Evolutionary conservation across 2,329 filamentous ascomycete species (phyloP).

Genomic region (Pleurostoma richardsiae): DNA sequence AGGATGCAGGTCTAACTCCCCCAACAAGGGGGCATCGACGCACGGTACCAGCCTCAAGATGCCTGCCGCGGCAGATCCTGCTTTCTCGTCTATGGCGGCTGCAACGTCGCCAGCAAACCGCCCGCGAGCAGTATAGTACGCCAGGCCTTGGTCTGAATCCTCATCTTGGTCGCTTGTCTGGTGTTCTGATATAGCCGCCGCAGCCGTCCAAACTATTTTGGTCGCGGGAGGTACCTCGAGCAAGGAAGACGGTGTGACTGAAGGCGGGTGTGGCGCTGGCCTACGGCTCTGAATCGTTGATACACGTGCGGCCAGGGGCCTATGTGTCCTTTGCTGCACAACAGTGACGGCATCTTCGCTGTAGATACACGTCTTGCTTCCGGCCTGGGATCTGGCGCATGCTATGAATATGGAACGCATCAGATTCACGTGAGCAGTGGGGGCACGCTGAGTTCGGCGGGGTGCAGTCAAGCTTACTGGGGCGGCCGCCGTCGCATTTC

Average conservation of each 20-base stretch:
- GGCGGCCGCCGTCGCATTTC: slow-evolving; percentile 33
- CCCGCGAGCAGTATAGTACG: not conserved
- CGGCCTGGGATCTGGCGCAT: slow-evolving; percentile 20
- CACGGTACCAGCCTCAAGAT: not conserved
- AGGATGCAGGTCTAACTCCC: not conserved
- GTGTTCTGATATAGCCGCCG: not conserved
- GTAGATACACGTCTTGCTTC: slow-evolving; percentile 11
- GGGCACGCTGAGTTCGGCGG: no score
- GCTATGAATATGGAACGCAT: slow-evolving; percentile 16
- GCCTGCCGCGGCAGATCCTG: slow-evolving; percentile 4
- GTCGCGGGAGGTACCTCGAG: not conserved
- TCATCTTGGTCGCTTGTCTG: not conserved
- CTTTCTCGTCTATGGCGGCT: slow-evolving; percentile 29
- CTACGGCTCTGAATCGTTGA: not conserved
- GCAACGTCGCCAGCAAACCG: not conserved
- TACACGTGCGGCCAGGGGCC: not conserved
- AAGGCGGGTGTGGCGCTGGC: not conserved
- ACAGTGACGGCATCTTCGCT: not conserved
- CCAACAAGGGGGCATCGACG: slow-evolving; percentile 1
- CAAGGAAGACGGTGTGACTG: not conserved
- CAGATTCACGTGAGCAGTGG: no score
- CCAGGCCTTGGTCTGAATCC: slow-evolving; percentile 31
- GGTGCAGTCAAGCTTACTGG: slow-evolving; percentile 18
- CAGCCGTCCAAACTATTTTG: not conserved
- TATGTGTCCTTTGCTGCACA: not conserved